Percentiles rank a stretch among this genome's conserved stretches.
phyloP scores from a whole-genome alignment of 306 rosid species.

The Cicer cuneatum region DNA sequence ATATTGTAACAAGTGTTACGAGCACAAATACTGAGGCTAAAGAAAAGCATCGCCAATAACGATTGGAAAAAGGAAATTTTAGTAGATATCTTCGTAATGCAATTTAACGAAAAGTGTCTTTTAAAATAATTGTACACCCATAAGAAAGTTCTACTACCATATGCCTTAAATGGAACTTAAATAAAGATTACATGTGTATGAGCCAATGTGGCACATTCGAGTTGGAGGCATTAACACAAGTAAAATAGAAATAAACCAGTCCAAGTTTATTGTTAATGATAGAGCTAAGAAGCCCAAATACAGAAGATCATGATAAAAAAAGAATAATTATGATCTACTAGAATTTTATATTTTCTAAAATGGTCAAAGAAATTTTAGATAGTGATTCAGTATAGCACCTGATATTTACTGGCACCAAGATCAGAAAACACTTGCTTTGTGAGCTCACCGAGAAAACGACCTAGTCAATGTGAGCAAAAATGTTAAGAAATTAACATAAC shows the following conservation, averaged over 20 bases:
- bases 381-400: slow-evolving; percentile 60
- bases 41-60: slow-evolving; percentile 18
- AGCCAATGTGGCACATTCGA: slow-evolving; percentile 1
- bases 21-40: slow-evolving; percentile 22
- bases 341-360: slow-evolving; percentile 20
- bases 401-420: slow-evolving; percentile 94
- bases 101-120: slow-evolving; percentile 11
- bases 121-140: neutral
- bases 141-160: neutral
- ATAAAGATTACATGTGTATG: slow-evolving; percentile 10
- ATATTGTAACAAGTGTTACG: slow-evolving; percentile 18
- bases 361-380: neutral
- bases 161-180: neutral
- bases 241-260: slow-evolving; percentile 14
- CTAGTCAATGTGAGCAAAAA: slow-evolving; percentile 49
- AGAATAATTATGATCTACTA: neutral
- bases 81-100: slow-evolving; percentile 13
- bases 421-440: slow-evolving; percentile 89
- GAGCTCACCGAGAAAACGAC: slow-evolving; percentile 93
- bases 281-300: slow-evolving; percentile 28
- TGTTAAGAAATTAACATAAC: slow-evolving; percentile 14
- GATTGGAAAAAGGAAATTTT: neutral
- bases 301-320: neutral
- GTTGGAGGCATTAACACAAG: slow-evolving; percentile 14
- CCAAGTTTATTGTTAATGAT: slow-evolving; percentile 7